Evolutionary conservation across 2,329 filamentous ascomycete genomes (phyloP).

Genomic region (Xylariaceae sp.): DNA sequence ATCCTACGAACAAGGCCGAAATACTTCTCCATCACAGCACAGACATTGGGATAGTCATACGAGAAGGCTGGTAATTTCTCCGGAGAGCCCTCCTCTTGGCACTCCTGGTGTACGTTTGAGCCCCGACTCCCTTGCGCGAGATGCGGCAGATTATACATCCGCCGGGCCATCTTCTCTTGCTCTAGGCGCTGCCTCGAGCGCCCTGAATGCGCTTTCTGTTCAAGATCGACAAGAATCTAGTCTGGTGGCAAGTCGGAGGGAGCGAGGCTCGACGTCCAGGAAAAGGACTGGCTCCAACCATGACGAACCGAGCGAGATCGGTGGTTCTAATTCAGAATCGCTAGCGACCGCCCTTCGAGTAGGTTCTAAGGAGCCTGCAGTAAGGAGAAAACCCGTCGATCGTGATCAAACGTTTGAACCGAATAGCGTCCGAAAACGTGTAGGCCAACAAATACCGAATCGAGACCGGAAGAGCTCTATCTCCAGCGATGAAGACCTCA

Average conservation of each 20-base stretch:
- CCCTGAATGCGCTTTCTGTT: slow-evolving; percentile 45
- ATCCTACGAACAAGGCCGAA: slow-evolving; percentile 31
- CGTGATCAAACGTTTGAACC: slow-evolving; percentile 22
- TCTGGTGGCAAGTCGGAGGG: slow-evolving; percentile 13
- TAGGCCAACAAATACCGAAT: slow-evolving; percentile 13
- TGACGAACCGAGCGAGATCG: slow-evolving; percentile 21
- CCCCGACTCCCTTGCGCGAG: slow-evolving; percentile 36
- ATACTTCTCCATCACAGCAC: slow-evolving; percentile 37
- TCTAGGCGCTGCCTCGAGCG: slow-evolving; percentile 59
- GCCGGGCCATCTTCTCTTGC: slow-evolving; percentile 51
- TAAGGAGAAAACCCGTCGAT: slow-evolving; percentile 25
- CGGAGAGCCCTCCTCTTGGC: slow-evolving; percentile 36
- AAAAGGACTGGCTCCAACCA: slow-evolving; percentile 19
- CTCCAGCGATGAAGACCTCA: slow-evolving; percentile 30
- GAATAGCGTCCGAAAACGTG: slow-evolving; percentile 30
- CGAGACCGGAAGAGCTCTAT: slow-evolving; percentile 19
- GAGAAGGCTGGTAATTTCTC: slow-evolving; percentile 50
- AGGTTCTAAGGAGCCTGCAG: slow-evolving; percentile 20
- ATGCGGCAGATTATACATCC: slow-evolving; percentile 45
- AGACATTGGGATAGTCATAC: slow-evolving; percentile 59
- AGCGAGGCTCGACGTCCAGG: slow-evolving; percentile 22
- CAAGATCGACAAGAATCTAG: slow-evolving; percentile 33
- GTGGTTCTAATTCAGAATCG: slow-evolving; percentile 11
- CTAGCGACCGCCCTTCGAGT: slow-evolving; percentile 13
- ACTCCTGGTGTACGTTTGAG: slow-evolving; percentile 36